phyloP scores from a whole-genome alignment of 1,284 basidiomycete species.

The Ceratobasidium sp. region DNA sequence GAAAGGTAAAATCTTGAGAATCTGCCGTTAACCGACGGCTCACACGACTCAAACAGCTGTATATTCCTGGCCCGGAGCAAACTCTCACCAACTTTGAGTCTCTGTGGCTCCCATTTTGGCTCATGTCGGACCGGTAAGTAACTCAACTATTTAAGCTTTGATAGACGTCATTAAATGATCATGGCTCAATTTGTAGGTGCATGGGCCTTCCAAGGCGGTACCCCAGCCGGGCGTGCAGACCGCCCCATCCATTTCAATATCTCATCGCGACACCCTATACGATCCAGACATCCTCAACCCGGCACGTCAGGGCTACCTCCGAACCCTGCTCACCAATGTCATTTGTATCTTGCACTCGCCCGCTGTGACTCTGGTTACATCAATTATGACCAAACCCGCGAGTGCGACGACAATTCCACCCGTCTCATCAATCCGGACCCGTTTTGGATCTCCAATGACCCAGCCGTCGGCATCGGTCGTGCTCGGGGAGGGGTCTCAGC shows the following conservation, averaged over 20 bases:
- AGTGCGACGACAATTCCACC: conserved; percentile 28
- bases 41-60: conserved; percentile 69
- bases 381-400: conserved; percentile 24
- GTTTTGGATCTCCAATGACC: conserved; percentile 34
- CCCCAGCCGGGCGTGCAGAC: conserved; percentile 12
- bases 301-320: not conserved
- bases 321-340: not conserved
- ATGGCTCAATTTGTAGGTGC: not conserved
- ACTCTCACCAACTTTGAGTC: conserved; percentile 88
- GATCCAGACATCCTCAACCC: conserved; percentile 19
- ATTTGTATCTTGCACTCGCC: not conserved
- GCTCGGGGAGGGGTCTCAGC: not conserved
- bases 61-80: conserved; percentile 93
- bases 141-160: not conserved
- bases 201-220: conserved; percentile 14
- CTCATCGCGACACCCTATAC: not conserved
- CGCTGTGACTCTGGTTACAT: not conserved
- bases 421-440: not conserved
- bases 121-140: not conserved
- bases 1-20: conserved; percentile 74
- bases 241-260: not conserved
- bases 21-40: conserved; percentile 9
- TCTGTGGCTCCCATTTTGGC: not conserved
- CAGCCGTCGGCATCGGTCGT: not conserved
- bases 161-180: not conserved